phyloP scores from a whole-genome alignment of 305 asterid species.

The Striga hermonthica region DNA sequence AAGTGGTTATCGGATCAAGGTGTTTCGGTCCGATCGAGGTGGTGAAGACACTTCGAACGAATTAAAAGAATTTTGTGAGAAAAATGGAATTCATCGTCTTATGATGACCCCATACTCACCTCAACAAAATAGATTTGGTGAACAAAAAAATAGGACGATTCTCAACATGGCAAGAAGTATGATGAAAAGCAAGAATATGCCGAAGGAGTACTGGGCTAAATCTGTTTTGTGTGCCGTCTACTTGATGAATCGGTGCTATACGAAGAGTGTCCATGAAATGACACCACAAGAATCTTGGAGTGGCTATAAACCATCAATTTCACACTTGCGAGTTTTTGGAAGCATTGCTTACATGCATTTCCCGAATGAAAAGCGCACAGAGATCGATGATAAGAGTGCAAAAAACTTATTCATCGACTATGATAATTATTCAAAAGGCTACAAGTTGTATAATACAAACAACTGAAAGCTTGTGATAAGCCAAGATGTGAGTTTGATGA shows the following conservation, averaged over 20 bases:
- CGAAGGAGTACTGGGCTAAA: conserved; percentile 26
- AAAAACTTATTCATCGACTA: conserved; percentile 24
- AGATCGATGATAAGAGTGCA: conserved; percentile 26
- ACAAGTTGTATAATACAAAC: conserved; percentile 22
- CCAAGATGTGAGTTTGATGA: conserved; percentile 28
- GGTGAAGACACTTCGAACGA: no score
- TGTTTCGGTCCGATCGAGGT: no score
- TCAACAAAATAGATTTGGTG: conserved; percentile 26
- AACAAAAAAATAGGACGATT: conserved; percentile 19
- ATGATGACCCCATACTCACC: conserved; percentile 24
- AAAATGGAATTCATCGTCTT: not conserved
- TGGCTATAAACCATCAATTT: conserved; percentile 27
- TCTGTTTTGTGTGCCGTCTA: conserved; percentile 26
- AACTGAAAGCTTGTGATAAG: conserved; percentile 22
- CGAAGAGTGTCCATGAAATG: conserved; percentile 2
- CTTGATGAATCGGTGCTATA: conserved; percentile 27
- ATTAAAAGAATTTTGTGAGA: no score
- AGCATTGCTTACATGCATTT: conserved; percentile 25
- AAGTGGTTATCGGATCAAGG: no score
- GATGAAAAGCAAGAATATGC: conserved; percentile 16
- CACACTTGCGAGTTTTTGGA: conserved; percentile 19
- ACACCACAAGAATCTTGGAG: conserved; percentile 29
- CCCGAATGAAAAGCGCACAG: conserved; percentile 19
- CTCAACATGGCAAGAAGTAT: conserved; percentile 18
- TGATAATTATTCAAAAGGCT: conserved; percentile 8